Evolutionary conservation across 1,284 basidiomycete species (phyloP).

Genomic region (Termitomyces sp.): DNA sequence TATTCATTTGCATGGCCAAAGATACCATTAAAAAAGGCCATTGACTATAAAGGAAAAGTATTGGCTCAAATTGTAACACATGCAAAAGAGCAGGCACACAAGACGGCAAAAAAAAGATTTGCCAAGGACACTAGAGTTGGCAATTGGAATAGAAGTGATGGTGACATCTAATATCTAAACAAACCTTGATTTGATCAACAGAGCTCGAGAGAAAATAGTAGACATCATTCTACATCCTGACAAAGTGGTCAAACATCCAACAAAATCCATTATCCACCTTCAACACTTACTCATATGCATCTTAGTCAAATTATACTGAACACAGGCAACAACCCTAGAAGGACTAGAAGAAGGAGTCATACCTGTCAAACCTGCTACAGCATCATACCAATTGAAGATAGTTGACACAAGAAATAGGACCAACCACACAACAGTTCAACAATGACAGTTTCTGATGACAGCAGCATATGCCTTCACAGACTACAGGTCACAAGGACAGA

Average conservation of each 20-base stretch:
- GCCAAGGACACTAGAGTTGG: slow-evolving; percentile 27
- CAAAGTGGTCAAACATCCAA: slow-evolving; percentile 1
- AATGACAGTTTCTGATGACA: slow-evolving; percentile 19
- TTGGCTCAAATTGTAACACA: slow-evolving; percentile 11
- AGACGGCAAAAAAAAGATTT: slow-evolving; percentile 16
- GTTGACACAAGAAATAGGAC: no score
- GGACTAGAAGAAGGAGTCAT: no score
- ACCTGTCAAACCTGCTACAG: no score
- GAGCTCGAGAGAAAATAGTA: slow-evolving; percentile 30
- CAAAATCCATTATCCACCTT: no score
- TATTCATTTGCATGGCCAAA: slow-evolving; percentile 14
- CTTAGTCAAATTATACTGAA: background rate
- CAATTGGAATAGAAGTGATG: slow-evolving; percentile 40
- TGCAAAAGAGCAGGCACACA: slow-evolving; percentile 3
- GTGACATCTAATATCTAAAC: slow-evolving; percentile 37
- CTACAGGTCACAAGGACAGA: slow-evolving; percentile 23
- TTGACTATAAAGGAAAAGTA: slow-evolving; percentile 18
- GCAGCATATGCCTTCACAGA: slow-evolving; percentile 27
- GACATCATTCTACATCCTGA: slow-evolving; percentile 30
- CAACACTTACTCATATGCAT: slow-evolving; percentile 26
- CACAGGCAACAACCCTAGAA: no score
- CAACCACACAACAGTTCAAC: background rate
- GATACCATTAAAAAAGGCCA: slow-evolving; percentile 19
- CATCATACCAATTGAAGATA: no score
- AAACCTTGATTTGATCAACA: slow-evolving; percentile 37